These are phyloP conservation scores for Smallanthus sonchifolius DNA, from an alignment of 129 eudicot species.

Conservation along the genomic window DNA sequence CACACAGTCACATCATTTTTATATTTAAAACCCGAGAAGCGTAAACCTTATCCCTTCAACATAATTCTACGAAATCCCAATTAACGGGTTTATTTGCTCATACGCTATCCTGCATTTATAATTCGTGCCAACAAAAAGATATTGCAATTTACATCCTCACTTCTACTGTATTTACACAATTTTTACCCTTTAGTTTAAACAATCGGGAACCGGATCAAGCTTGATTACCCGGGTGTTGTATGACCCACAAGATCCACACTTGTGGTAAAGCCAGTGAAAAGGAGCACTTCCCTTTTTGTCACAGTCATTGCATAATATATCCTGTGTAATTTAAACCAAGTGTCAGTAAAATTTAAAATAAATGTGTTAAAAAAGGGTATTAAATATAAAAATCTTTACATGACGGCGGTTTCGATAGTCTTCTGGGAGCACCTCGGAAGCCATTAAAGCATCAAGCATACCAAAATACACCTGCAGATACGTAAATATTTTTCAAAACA, in stretches of 20 bases:
- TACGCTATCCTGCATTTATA: constrained; percentile 10
- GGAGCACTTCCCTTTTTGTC: constrained; percentile 72
- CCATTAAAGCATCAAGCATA: constrained; percentile 96
- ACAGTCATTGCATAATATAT: constrained; percentile 86
- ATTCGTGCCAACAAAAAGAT: constrained; percentile 17
- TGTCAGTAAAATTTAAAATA: background rate
- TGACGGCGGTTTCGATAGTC: constrained; percentile 79
- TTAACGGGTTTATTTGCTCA: constrained; percentile 19
- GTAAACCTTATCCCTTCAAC: constrained; percentile 4
- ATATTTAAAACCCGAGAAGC: background rate
- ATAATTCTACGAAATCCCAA: constrained; percentile 7
- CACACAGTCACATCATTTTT: no score
- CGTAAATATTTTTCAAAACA: background rate
- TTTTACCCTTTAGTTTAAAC: constrained; percentile 35
- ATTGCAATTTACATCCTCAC: constrained; percentile 24
- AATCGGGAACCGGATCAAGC: constrained; percentile 47
- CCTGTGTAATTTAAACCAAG: constrained; percentile 37
- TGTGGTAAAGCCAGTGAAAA: constrained; percentile 92
- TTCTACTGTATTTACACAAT: constrained; percentile 20
- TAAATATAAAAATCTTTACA: constrained; percentile 31
- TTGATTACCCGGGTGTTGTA: constrained; percentile 94
- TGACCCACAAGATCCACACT: constrained; percentile 86
- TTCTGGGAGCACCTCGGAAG: constrained; percentile 89
- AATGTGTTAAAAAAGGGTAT: background rate
- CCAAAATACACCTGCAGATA: constrained; percentile 77